Evolutionary conservation across 495 filamentous ascomycete species (phyloP), one percentile per base, ranked within the genome.

Genomic region (Penicillium antarcticum): DNA sequence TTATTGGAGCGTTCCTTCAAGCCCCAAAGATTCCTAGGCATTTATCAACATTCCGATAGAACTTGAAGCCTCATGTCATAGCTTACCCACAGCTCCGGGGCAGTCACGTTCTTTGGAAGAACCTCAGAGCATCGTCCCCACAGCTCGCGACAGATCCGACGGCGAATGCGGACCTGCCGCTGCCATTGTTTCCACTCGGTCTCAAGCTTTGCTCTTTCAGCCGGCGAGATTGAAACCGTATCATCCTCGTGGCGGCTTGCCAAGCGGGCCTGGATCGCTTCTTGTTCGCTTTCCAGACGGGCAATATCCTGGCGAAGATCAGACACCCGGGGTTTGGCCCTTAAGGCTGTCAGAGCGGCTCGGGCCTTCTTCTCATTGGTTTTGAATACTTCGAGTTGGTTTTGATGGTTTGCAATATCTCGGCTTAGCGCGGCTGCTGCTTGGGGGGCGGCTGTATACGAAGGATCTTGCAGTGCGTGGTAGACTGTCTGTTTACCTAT

Each of bases 401-500:
- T 68, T 44, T 77, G 76, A 18, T 86, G 70, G 4, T 60, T 52
- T n/a, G 65, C 52, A 47, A 83, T 83, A n/a, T 72, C 57, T n/a
- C 64, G 51, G 56, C 80, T 75, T 53, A 83, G 65, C 14, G 67
- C 58, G 32, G 70, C 64, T 33, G 82, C 66, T 9, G 66, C 48
- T 42, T 80, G 74, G n/a, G 76, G 70, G 9, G 68, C 68, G 23
- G 56, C 53, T 21, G 68, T 65, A 45, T 83, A 71, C 16, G 67
- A 51, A 34, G 74, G 53, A 38, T 79, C 70, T 67, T 87, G 81
- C 18, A 80, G 40, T 41, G 75, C 72, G 60, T 86, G 83, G 60
- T 86, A 86, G 54, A 87, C 80, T 18, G 72, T 73, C 62, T 86
- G 82, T 63, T 84, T 87, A 14, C 82, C 83, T 84, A 29, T 14